phyloP scores from a whole-genome alignment of 306 rosid genomes.

The Comarum palustre region DNA sequence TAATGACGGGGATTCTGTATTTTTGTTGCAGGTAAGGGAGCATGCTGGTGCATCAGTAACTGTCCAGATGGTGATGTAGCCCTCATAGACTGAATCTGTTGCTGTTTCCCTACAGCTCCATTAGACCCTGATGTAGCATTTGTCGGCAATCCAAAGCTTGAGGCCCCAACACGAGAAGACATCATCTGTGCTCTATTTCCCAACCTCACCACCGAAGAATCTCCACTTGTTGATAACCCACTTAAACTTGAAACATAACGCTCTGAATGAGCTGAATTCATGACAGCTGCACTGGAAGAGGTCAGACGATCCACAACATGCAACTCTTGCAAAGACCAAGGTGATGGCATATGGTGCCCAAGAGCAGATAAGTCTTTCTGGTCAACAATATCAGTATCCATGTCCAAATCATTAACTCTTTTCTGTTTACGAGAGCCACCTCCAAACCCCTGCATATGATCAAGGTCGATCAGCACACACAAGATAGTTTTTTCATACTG shows the following conservation, averaged over 20 bases:
- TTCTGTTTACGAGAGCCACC: conserved; percentile 41
- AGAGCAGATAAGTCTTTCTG: conserved; percentile 54
- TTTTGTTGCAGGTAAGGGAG: conserved; percentile 39
- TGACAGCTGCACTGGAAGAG: conserved; percentile 26
- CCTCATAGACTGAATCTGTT: conserved; percentile 38
- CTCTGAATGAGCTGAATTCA: conserved; percentile 36
- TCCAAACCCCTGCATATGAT: conserved; percentile 56
- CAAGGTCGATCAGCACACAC: conserved; percentile 6
- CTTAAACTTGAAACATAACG: conserved; percentile 41
- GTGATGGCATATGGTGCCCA: conserved; percentile 36
- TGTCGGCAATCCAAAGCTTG: conserved; percentile 36
- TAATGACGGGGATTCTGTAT: conserved; percentile 39
- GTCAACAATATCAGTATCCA: conserved; percentile 39
- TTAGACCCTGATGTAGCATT: conserved; percentile 39
- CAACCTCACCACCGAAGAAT: conserved; percentile 38
- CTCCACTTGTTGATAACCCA: conserved; percentile 31
- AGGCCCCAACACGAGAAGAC: conserved; percentile 29
- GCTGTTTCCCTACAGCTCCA: conserved; percentile 44
- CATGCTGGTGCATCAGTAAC: conserved; percentile 47
- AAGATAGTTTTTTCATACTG: neutral
- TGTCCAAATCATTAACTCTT: conserved; percentile 38
- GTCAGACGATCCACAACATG: conserved; percentile 38
- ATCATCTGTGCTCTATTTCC: conserved; percentile 36
- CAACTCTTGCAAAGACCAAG: conserved; percentile 58
- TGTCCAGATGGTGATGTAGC: conserved; percentile 48